Evolutionary conservation across 2,329 filamentous ascomycete species (phyloP).

Genomic region (Lachnellula cervina): DNA sequence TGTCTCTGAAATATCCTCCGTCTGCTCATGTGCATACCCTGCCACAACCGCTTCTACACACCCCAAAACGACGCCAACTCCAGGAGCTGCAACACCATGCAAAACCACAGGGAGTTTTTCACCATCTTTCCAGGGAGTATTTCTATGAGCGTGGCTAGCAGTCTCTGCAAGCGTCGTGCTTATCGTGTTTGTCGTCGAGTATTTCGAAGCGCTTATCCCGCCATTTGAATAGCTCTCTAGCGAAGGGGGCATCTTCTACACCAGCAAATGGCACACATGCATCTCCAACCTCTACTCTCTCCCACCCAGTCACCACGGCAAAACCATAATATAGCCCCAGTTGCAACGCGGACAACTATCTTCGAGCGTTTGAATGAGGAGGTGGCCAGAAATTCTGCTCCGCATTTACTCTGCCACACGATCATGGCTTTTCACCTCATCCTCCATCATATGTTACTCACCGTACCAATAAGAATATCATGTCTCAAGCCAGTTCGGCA

Average conservation of each 20-base stretch:
- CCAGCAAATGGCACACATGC: too few species aligned
- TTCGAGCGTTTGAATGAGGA: slow-evolving; percentile 7
- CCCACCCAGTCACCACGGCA: not conserved
- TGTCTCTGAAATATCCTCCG: slow-evolving; percentile 12
- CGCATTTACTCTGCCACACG: too few species aligned
- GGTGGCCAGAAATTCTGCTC: too few species aligned
- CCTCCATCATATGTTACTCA: too few species aligned
- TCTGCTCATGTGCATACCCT: slow-evolving; percentile 18
- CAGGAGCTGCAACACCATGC: not conserved
- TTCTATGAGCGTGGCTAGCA: not conserved
- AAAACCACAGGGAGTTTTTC: slow-evolving; percentile 1
- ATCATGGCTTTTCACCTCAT: too few species aligned
- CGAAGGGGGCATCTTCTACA: too few species aligned
- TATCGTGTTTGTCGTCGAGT: not conserved
- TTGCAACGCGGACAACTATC: slow-evolving; percentile 12
- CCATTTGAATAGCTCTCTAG: not conserved
- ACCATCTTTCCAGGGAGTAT: slow-evolving; percentile 3
- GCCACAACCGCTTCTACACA: not conserved
- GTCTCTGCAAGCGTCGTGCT: too few species aligned
- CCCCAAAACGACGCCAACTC: not conserved
- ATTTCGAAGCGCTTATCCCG: slow-evolving; percentile 3
- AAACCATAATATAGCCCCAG: not conserved
- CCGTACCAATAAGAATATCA: too few species aligned
- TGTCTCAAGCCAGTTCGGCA: too few species aligned
- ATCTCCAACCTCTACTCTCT: not conserved